Conservation (phyloP, 2,329 filamentous ascomycete genomes). For the Neopestalotiopsis sp. region DNA sequence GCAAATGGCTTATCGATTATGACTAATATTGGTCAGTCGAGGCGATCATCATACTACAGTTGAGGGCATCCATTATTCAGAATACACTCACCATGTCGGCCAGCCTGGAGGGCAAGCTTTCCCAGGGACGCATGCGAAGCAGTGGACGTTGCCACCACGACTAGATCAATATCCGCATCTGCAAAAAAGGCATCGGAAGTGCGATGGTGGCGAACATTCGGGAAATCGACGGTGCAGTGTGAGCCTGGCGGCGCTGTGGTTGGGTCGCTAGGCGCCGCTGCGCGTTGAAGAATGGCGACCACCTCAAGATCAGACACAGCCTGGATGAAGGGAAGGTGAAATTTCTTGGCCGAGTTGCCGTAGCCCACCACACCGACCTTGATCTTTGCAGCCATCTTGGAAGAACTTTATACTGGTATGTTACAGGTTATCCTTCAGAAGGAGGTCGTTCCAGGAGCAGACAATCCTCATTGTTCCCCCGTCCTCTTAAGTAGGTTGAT, state of each 20-base stretch:
- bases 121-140: neutral
- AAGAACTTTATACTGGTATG: neutral
- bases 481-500: neutral
- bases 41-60: neutral
- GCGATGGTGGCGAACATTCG: neutral
- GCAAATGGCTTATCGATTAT: neutral
- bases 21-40: neutral
- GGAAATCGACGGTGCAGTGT: conserved; percentile 6
- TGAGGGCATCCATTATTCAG: neutral
- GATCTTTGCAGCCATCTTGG: neutral
- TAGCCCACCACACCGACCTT: neutral
- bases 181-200: neutral
- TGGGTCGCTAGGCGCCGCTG: neutral
- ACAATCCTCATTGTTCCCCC: neutral
- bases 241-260: neutral
- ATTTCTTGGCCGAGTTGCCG: neutral
- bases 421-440: neutral
- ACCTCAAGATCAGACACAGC: neutral
- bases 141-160: neutral
- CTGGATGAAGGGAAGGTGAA: neutral
- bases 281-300: neutral
- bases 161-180: neutral
- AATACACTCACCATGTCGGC: neutral
- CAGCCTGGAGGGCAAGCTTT: neutral
- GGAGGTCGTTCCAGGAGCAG: neutral